Percentiles rank a stretch among this genome's conserved stretches.
Conservation (phyloP, 306 rosid genomes). For the Morella rubra region DNA sequence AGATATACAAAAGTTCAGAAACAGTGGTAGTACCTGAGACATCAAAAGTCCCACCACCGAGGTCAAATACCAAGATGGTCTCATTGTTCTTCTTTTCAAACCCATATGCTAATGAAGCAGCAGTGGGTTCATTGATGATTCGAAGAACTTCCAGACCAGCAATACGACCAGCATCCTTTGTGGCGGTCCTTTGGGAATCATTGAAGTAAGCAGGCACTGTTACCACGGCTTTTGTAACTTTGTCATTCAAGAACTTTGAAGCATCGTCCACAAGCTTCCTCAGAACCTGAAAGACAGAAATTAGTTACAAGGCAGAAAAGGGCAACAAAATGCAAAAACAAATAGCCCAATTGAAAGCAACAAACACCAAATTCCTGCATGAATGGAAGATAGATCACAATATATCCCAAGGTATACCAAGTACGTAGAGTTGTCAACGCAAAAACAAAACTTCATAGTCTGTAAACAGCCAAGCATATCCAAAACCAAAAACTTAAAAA, state of each 20-base stretch:
- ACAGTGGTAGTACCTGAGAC: constrained; percentile 63
- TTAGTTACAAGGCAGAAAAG: background rate
- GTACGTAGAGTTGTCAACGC: too few relatives aligned
- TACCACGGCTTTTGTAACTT: constrained; percentile 95
- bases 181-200: constrained; percentile 98
- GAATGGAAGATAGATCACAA: too few relatives aligned
- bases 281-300: constrained; percentile 47
- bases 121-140: constrained; percentile 93
- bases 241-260: constrained; percentile 90
- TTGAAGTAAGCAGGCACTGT: constrained; percentile 98
- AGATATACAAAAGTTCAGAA: background rate
- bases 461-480: too few relatives aligned
- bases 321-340: too few relatives aligned
- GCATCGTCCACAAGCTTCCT: constrained; percentile 99
- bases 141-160: constrained; percentile 97
- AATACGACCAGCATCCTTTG: constrained; percentile 98
- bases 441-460: too few relatives aligned
- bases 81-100: constrained; percentile 92
- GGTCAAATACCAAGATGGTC: constrained; percentile 95
- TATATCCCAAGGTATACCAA: too few relatives aligned
- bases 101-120: constrained; percentile 95
- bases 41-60: constrained; percentile 98
- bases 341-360: too few relatives aligned
- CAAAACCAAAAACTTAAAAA: too few relatives aligned
- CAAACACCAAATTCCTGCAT: too few relatives aligned